Base-by-base conservation (phyloP, 805 yeast genomes). In the Monosporozyma siamensis region DNA sequence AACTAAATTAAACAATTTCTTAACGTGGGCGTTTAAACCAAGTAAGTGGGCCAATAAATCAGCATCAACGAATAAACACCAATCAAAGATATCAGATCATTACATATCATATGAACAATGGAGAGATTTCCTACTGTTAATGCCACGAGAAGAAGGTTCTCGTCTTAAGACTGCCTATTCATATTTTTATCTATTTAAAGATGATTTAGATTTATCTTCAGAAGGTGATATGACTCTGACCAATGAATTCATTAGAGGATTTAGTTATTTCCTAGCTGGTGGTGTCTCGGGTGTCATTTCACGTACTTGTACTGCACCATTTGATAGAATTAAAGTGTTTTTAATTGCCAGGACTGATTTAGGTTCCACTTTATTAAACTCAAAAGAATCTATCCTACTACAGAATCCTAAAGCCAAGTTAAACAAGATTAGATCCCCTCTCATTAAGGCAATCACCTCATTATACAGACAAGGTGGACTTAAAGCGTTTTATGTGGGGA, bases 261-360 rank as follows among this genome's bases (percentile, higher is more conserved):
- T 87, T 47, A 96, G 97, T 1, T 92, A 78, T 63, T 92, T 92
- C 56, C 65, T 89, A 26, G 95, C 96, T 1, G 98, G 98, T 31
- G 98, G 98, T 0, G 62, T 89, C 17, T 84, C 96, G 1, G 98
- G 98, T 2, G 98, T 90, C 2, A 82, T 92, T 4, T 87, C 96
- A 11, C 78, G 98, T 65, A 88, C 97, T 0, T 82, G 92, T 53
- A 92, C 98, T 0, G 98, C 97, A 0, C 98, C 98, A 9, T 85
- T 92, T 49, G 98, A 92, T 62, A 75, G 98, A 59, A 76, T 92
- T 18, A 92, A 92, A 60, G 97, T 92, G 11, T 92, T 85, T 53
- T 67, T 92, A 39, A 92, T 92, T 54, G 97, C 97, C 1, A 75
- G 95, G 60, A 81, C 95, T 1, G 94, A 83, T 58, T 64, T 83